phyloP scores from a whole-genome alignment of 169 alveolate genomes.

The Cryptosporidium felis region DNA sequence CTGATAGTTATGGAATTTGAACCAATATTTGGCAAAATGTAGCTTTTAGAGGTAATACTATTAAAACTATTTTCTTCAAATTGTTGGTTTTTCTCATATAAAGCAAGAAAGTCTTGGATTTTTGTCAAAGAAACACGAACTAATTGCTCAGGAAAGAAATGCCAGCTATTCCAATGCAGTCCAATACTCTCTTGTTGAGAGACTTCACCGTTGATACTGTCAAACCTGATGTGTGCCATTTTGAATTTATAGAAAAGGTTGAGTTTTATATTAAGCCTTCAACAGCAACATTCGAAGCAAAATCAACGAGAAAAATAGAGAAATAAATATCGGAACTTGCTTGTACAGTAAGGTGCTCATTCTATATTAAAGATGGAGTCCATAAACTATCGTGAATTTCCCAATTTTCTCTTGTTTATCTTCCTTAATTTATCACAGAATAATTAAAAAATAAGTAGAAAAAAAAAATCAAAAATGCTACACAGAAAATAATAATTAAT shows the following conservation, averaged over 20 bases:
- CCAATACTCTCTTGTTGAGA: constrained; percentile 15
- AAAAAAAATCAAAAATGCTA: background rate
- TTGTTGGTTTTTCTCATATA: background rate
- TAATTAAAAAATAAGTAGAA: background rate
- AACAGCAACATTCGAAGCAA: constrained; percentile 22
- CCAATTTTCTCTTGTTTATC: no score
- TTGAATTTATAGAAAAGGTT: no score
- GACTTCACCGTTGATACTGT: constrained; percentile 13
- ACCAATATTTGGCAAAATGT: constrained; percentile 36
- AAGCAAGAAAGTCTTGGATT: background rate
- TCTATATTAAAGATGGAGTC: background rate
- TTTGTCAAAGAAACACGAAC: background rate
- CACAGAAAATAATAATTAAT: no score
- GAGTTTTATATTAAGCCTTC: background rate
- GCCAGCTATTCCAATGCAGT: constrained; percentile 54
- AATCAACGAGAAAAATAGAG: constrained; percentile 7
- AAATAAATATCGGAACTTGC: constrained; percentile 22
- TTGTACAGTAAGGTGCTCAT: background rate
- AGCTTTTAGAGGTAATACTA: background rate
- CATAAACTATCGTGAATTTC: no score
- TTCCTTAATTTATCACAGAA: background rate
- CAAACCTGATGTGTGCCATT: constrained; percentile 11
- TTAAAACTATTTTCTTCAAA: background rate
- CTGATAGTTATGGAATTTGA: constrained; percentile 20
- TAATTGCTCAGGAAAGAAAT: constrained; percentile 13